Conservation (phyloP, 768 basidiomycete genomes). For the Fomitopsis serialis region DNA sequence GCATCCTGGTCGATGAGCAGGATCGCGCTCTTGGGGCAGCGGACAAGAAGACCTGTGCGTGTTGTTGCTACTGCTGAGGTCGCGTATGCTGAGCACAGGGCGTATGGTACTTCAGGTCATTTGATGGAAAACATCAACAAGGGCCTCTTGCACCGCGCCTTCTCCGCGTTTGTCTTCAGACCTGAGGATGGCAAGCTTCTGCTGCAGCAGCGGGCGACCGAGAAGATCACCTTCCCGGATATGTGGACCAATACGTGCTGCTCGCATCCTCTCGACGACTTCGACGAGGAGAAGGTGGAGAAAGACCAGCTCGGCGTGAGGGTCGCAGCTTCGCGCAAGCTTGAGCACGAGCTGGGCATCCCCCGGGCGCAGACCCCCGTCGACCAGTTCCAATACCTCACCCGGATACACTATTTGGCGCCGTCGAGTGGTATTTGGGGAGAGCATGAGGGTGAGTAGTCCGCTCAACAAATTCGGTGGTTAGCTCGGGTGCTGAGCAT, state of each 20-base stretch:
- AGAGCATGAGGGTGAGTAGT: conserved; percentile 87
- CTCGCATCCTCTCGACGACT: conserved; percentile 93
- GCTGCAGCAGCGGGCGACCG: conserved; percentile 91
- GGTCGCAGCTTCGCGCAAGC: conserved; percentile 89
- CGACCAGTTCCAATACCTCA: conserved; percentile 89
- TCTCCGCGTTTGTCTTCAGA: conserved; percentile 95
- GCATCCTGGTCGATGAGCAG: conserved; percentile 87
- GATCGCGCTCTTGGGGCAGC: conserved; percentile 80
- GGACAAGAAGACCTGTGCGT: conserved; percentile 95
- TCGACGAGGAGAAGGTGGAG: conserved; percentile 77
- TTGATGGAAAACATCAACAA: conserved; percentile 95
- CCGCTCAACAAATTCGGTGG: not conserved
- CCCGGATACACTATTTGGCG: conserved; percentile 95
- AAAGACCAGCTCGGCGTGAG: conserved; percentile 77
- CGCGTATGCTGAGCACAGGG: not conserved
- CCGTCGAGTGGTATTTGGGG: conserved; percentile 93
- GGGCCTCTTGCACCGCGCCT: conserved; percentile 93
- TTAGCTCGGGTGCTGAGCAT: conserved; percentile 1
- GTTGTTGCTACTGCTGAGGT: not conserved
- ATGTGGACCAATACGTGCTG: conserved; percentile 99
- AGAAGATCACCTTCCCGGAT: conserved; percentile 98
- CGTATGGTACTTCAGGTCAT: no score
- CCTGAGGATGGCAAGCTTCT: conserved; percentile 91
- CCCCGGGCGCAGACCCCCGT: conserved; percentile 70
- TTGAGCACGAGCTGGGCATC: conserved; percentile 96